These are phyloP conservation scores for Ophiocordyceps unilateralis DNA, from an alignment of 2,329 filamentous ascomycete species.

Conservation along the genomic window DNA sequence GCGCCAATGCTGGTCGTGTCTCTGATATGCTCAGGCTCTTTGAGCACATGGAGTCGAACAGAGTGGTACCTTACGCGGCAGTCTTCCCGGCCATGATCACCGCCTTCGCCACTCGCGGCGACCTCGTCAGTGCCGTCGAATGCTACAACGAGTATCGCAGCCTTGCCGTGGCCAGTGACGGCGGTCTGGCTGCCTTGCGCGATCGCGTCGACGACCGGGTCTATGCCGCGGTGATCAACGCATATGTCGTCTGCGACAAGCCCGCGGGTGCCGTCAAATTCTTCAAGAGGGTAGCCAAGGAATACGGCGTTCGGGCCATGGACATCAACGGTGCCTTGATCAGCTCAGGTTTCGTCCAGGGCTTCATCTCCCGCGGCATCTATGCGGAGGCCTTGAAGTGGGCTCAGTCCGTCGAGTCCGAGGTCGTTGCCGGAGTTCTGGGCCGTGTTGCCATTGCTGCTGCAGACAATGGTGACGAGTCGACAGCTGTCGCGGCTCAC, in stretches of 20 bases:
- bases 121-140: constrained; percentile 76
- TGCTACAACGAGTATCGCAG: constrained; percentile 91
- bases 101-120: constrained; percentile 69
- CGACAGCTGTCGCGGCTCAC: constrained; percentile 52
- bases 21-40: constrained; percentile 84
- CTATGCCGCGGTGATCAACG: constrained; percentile 81
- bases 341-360: constrained; percentile 59
- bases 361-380: constrained; percentile 52
- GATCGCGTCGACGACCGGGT: constrained; percentile 67
- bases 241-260: constrained; percentile 70
- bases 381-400: constrained; percentile 59
- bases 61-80: constrained; percentile 56
- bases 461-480: constrained; percentile 60
- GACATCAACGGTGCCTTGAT: constrained; percentile 58
- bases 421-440: constrained; percentile 46
- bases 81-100: constrained; percentile 90
- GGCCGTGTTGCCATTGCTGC: constrained; percentile 57
- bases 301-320: constrained; percentile 37
- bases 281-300: constrained; percentile 57
- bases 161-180: constrained; percentile 71
- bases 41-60: constrained; percentile 73
- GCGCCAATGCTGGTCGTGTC: constrained; percentile 63
- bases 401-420: constrained; percentile 45
- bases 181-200: constrained; percentile 48
- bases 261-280: constrained; percentile 71